Evolutionary conservation across 2,329 filamentous ascomycete genomes (phyloP), one percentile per base, ranked within the genome.

Genomic region (Aspergillus sp.): DNA sequence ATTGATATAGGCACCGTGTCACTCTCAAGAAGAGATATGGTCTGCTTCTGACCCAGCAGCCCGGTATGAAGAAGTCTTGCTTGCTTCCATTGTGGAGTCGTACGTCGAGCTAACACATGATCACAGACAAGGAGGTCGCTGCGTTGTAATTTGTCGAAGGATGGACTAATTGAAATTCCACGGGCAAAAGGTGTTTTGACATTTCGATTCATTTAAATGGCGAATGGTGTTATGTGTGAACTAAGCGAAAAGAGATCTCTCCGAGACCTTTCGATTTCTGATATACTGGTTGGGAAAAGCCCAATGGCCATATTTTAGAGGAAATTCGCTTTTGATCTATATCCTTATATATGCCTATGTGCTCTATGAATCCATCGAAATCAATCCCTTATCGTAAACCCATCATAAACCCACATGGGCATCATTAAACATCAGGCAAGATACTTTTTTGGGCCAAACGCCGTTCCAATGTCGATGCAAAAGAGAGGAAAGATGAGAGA

Each of bases 11-110:
- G 75, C 94, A 98, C 81, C 88, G 95, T 69, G 92, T 98, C 53
- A 96, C 92, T 20, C 84, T 98, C 72, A 96, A 97, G 88, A 92
- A 91, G 82, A 86, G 95, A 73, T 98, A 96, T 75, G 89, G 89
- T 52, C 84, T 97, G 65, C 86, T 98, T 63, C 81, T 96, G 76
- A 95, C 90, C 56, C 91, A 96, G 84, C 89, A 87, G 76, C 56
- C 69, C 57, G 83, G 85, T 83, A 75, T 64, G 80, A 39, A 47
- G 16, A 39, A n/a, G 1, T 45, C 7, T 16, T 18, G 22, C 24
- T 49, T 56, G 22, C 24, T 49, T 56, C 58, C 4, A 58, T 18
- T n/a, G 12, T 4, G 11, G 3, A 24, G n/a, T 22, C 18, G 11
- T 7, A 24, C 29, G 20, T 14, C 26, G 42, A 49, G 54, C 64